Evolutionary conservation across 2,329 filamentous ascomycete species (phyloP).

Genomic region (Myriosclerotinia curreyana): DNA sequence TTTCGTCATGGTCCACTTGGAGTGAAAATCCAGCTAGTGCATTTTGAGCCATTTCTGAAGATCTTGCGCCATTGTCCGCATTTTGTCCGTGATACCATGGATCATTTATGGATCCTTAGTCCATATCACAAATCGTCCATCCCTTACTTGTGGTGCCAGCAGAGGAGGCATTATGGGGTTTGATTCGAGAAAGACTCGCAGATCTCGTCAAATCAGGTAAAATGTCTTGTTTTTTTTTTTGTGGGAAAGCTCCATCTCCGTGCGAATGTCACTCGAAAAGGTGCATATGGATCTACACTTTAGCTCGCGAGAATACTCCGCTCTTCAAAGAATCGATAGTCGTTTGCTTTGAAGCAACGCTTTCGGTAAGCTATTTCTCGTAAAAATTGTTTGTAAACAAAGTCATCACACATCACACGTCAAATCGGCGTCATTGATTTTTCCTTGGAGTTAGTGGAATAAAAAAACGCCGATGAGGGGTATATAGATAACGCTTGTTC

Average conservation of each 20-base stretch:
- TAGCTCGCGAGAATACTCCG: constrained; percentile 2
- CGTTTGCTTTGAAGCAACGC: neutral
- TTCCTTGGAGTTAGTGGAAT: neutral
- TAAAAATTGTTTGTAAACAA: neutral
- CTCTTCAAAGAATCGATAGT: neutral
- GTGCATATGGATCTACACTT: neutral
- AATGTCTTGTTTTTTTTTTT: neutral
- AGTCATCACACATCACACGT: neutral
- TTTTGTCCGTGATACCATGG: neutral
- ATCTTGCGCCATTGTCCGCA: constrained; percentile 1
- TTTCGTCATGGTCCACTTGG: constrained; percentile 8
- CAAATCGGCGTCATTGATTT: constrained; percentile 2
- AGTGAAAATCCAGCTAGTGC: neutral
- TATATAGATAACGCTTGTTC: constrained; percentile 2
- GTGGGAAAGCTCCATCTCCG: neutral
- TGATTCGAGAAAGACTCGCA: neutral
- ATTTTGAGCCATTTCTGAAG: constrained; percentile 11
- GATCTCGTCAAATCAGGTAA: neutral
- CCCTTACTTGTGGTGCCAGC: neutral
- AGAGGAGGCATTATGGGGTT: neutral
- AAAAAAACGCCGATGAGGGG: neutral
- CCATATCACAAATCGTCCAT: neutral
- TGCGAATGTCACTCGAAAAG: constrained; percentile 5
- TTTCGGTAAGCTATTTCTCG: neutral
- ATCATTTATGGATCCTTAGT: neutral